Evolutionary conservation across 441 rosid genomes (phyloP), one percentile per base, ranked within the genome.

Genomic region (Iberis amara): DNA sequence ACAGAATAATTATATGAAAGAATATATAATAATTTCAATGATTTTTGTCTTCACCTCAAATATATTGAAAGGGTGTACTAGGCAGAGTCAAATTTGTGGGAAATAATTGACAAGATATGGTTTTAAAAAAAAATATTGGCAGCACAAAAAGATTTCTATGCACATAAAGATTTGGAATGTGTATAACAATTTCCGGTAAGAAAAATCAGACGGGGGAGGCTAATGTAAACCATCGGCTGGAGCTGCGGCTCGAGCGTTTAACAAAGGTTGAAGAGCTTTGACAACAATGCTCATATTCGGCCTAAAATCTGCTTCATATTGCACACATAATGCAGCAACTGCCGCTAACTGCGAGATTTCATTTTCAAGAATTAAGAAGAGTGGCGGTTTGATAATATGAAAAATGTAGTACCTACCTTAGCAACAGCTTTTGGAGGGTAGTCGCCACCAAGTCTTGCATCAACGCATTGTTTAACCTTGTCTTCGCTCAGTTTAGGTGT

Each of bases 201-300:
- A 18, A 18, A 18, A 18, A 18, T 18, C 21, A 18, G 21, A 18
- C 21, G 21, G 21, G 36, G 7, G 9, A 8, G 11, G 73, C 46
- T 70, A 69, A 79, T 61, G 68, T 61, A 77, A 68, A 18, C 76
- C 60, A 58, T 81, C 92, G 14, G 81, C 84, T 10, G 88, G 74
- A 48, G 83, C 83, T 47, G 75, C 89, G 31, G 82, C 73, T 65
- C 91, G 80, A 27, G 95, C 83, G 65, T 85, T 80, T 67, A 81
- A 52, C 45, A 91, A 76, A 11, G 98, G 96, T 61, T 88, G 94
- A 12, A 91, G 90, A 41, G 98, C 98, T 77, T 88, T 85, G 15
- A 91, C 98, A n/a, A 88, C 96, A 5, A 88, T 87, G 68, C 96
- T 87, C 98, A 91, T 91, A 72, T 87, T 87, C 23, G 96, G 96